A percentile compares a stretch with the other conserved stretches of the same genome.
Conservation (phyloP, 371 early-diverging fungal species). For the Mucor lusitanicus region DNA sequence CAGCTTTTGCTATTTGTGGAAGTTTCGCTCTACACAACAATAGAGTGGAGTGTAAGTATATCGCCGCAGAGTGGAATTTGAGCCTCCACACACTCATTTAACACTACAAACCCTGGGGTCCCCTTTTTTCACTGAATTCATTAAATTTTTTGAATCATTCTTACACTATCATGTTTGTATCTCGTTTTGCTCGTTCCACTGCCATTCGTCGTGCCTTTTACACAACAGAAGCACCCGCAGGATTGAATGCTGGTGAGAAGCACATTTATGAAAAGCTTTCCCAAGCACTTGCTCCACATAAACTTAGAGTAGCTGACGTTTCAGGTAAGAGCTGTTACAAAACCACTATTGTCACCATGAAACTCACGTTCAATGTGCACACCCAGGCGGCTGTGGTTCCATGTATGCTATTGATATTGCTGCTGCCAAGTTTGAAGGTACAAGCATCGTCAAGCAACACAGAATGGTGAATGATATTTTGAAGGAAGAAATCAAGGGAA, state of each 20-base stretch:
- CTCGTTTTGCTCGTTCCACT: constrained; percentile 16
- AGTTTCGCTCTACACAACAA: no score
- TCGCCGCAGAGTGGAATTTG: no score
- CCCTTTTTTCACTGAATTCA: background rate
- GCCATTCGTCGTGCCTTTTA: constrained; percentile 27
- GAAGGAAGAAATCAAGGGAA: constrained; percentile 86
- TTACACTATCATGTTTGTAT: constrained; percentile 15
- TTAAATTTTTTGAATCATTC: background rate
- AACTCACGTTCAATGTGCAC: background rate
- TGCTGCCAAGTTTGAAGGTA: constrained; percentile 73
- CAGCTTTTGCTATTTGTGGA: no score
- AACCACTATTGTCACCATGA: background rate
- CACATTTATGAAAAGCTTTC: constrained; percentile 72
- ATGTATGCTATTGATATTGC: constrained; percentile 92
- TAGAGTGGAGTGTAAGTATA: no score
- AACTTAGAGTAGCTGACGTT: constrained; percentile 82
- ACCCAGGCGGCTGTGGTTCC: constrained; percentile 88
- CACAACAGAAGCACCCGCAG: constrained; percentile 16
- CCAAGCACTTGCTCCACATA: constrained; percentile 65
- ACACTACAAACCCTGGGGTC: background rate
- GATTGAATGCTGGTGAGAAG: constrained; percentile 68
- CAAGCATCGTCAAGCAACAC: constrained; percentile 85
- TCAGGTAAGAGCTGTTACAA: constrained; percentile 57
- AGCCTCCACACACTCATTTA: no score
- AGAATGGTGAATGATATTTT: constrained; percentile 85